These are phyloP conservation scores for Agroathelia rolfsii DNA, from an alignment of 1,284 basidiomycete species.

Conservation along the genomic window DNA sequence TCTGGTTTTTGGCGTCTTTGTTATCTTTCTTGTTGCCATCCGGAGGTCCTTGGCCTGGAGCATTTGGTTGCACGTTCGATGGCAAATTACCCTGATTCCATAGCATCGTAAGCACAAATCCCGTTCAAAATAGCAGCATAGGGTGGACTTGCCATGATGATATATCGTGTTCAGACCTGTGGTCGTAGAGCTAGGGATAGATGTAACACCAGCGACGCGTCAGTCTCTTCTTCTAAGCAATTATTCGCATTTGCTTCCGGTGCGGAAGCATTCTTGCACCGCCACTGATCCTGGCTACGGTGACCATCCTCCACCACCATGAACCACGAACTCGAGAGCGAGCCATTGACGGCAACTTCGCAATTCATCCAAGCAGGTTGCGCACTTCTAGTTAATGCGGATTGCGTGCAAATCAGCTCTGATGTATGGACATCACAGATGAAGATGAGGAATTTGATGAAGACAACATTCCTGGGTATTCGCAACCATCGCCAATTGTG, in stretches of 20 bases:
- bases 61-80: constrained; percentile 53
- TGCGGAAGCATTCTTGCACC: not conserved
- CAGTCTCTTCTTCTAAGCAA: constrained; percentile 29
- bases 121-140: no score
- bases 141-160: no score
- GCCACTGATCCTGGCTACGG: not conserved
- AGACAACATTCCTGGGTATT: constrained; percentile 67
- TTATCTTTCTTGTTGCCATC: constrained; percentile 55
- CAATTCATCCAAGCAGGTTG: constrained; percentile 69
- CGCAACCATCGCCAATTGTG: constrained; percentile 43
- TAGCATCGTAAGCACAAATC: constrained; percentile 3
- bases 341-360: constrained; percentile 52
- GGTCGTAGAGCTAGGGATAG: constrained; percentile 20
- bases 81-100: constrained; percentile 78
- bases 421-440: constrained; percentile 24
- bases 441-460: constrained; percentile 77
- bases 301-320: no score
- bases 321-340: constrained; percentile 23
- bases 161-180: no score
- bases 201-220: constrained; percentile 43
- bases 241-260: not conserved
- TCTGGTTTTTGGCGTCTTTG: constrained; percentile 53
- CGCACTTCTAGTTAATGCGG: constrained; percentile 1
- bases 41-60: constrained; percentile 26
- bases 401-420: not conserved